Conservation (phyloP, 108 stramenopile genomes). For the Hondaea fermentalgiana region DNA sequence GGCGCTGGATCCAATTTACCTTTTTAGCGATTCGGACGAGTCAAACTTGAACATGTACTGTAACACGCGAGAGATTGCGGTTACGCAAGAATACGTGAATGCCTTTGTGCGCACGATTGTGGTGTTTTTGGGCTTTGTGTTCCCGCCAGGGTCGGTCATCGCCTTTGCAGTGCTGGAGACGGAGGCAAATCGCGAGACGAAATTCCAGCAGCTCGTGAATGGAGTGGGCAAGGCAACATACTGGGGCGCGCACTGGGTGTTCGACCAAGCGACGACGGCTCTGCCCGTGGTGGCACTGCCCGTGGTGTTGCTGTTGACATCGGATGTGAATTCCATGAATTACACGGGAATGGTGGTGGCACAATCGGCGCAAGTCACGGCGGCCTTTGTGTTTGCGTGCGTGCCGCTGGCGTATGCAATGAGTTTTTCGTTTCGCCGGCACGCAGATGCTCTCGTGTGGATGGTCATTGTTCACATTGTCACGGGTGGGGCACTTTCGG, state of each 20-base stretch:
- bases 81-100: neutral
- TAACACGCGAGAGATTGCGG: neutral
- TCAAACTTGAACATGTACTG: neutral
- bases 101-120: neutral
- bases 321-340: neutral
- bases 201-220: neutral
- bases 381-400: conserved; percentile 22
- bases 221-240: neutral
- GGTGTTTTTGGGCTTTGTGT: neutral
- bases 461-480: neutral
- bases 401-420: neutral
- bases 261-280: neutral
- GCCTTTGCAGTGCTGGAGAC: conserved; percentile 14
- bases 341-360: neutral
- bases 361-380: conserved; percentile 23
- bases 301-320: neutral
- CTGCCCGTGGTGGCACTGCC: conserved; percentile 3
- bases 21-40: neutral
- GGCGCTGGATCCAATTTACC: neutral
- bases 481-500: neutral
- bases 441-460: neutral
- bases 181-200: neutral
- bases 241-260: neutral
- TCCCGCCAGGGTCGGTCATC: neutral
- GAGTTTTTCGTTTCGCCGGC: neutral